A percentile compares a stretch with the other conserved stretches of the same genome.
Conservation (phyloP, 176 grass and related monocot genomes). For the Avena atlantica region DNA sequence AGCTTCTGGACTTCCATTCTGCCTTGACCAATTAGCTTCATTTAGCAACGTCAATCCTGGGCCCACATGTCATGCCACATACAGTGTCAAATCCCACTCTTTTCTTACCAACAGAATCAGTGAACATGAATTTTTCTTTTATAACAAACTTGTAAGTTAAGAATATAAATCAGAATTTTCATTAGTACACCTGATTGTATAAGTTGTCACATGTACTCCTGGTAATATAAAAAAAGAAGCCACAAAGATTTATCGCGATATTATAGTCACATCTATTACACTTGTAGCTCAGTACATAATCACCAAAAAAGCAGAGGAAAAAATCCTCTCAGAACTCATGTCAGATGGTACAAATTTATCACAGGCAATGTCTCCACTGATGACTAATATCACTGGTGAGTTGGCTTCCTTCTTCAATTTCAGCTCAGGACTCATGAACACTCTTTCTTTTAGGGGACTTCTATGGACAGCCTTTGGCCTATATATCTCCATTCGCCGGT, state of each 20-base stretch:
- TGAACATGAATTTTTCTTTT: not conserved
- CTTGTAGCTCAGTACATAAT: not conserved
- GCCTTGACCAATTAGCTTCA: not conserved
- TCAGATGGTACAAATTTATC: not conserved
- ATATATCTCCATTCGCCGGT: not conserved
- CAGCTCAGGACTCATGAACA: not conserved
- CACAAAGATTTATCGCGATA: not conserved
- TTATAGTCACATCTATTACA: not conserved
- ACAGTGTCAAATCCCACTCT: not conserved
- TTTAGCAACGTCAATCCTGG: not conserved
- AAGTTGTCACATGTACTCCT: not conserved
- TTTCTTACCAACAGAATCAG: not conserved
- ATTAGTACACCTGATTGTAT: not conserved
- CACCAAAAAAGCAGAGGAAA: not conserved
- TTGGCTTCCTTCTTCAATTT: constrained; percentile 4
- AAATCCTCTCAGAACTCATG: not conserved
- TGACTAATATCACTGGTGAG: not conserved
- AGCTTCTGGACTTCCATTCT: constrained; percentile 32
- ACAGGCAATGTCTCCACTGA: not conserved
- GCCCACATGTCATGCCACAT: not conserved
- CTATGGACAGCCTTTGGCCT: not conserved
- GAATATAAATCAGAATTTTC: not conserved
- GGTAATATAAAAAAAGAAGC: not conserved
- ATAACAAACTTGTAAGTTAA: not conserved
- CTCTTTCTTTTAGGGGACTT: not conserved